These are phyloP conservation scores for Phytophthora megakarya DNA, from an alignment of 352 stramenopile species.

Conservation along the genomic window DNA sequence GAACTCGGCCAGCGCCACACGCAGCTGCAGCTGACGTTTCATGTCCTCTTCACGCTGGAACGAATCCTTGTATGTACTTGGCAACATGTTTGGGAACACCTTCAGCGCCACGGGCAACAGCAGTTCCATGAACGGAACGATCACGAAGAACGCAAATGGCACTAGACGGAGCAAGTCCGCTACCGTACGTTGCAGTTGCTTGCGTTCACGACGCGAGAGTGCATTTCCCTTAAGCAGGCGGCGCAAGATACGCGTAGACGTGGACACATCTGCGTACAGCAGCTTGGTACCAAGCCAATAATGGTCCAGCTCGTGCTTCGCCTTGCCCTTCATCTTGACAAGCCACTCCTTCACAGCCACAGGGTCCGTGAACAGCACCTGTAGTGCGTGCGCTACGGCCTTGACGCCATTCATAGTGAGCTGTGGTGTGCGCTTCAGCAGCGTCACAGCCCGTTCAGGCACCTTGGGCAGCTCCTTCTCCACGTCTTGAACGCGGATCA, in stretches of 20 bases:
- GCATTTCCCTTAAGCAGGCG: slow-evolving; percentile 92
- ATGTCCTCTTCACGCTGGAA: slow-evolving; percentile 97
- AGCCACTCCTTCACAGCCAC: slow-evolving; percentile 66
- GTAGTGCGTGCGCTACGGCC: slow-evolving; percentile 58
- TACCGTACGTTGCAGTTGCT: slow-evolving; percentile 96
- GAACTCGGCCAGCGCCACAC: slow-evolving; percentile 96
- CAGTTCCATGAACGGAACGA: slow-evolving; percentile 99
- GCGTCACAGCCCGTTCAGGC: slow-evolving; percentile 60
- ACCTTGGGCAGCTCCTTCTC: slow-evolving; percentile 81
- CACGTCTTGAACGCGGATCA: slow-evolving; percentile 81
- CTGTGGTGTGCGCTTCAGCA: slow-evolving; percentile 77
- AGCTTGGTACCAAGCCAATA: slow-evolving; percentile 98
- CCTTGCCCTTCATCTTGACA: slow-evolving; percentile 70
- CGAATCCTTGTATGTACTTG: slow-evolving; percentile 96
- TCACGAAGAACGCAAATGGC: slow-evolving; percentile 97
- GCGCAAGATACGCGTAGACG: slow-evolving; percentile 92
- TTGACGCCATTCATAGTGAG: slow-evolving; percentile 60
- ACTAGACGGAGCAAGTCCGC: slow-evolving; percentile 97
- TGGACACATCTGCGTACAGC: slow-evolving; percentile 95
- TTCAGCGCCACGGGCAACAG: slow-evolving; percentile 97
- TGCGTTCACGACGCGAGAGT: slow-evolving; percentile 95
- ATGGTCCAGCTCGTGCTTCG: slow-evolving; percentile 94
- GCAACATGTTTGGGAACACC: slow-evolving; percentile 99
- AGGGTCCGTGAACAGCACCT: slow-evolving; percentile 69
- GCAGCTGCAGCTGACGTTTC: slow-evolving; percentile 96